Evolutionary conservation across 257 asterid species (phyloP).

Genomic region (Przewalskia tangutica): DNA sequence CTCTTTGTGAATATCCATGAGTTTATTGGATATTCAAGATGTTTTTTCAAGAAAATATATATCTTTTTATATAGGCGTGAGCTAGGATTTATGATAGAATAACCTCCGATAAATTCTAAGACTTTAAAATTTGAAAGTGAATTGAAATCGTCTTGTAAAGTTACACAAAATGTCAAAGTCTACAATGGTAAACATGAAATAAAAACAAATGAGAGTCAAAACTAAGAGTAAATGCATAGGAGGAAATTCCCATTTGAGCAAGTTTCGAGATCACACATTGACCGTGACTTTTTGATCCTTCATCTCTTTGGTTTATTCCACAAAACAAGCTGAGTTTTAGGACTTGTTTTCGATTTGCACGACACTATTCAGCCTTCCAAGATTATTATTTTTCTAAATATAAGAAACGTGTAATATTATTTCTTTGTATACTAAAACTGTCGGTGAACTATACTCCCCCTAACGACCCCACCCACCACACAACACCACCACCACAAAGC

Average conservation of each 20-base stretch:
- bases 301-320: conserved; percentile 4
- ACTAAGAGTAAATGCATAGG: background rate
- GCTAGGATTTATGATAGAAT: no score
- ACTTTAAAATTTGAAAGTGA: no score
- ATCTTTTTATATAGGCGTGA: no score
- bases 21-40: no score
- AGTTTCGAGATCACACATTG: conserved; percentile 15
- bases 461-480: no score
- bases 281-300: conserved; percentile 8
- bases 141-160: no score
- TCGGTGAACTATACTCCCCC: background rate
- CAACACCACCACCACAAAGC: no score
- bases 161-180: no score
- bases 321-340: conserved; percentile 2
- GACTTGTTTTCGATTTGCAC: background rate
- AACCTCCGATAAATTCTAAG: no score
- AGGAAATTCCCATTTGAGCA: background rate
- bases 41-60: no score
- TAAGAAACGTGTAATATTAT: background rate
- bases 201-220: background rate
- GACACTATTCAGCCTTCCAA: conserved; percentile 26
- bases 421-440: background rate
- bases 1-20: no score
- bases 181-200: background rate
- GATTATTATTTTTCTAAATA: background rate